Percentiles rank a stretch among this genome's conserved stretches.
Conservation (phyloP, 2,329 filamentous ascomycete genomes). For the Trichoderma cornu-damae region DNA sequence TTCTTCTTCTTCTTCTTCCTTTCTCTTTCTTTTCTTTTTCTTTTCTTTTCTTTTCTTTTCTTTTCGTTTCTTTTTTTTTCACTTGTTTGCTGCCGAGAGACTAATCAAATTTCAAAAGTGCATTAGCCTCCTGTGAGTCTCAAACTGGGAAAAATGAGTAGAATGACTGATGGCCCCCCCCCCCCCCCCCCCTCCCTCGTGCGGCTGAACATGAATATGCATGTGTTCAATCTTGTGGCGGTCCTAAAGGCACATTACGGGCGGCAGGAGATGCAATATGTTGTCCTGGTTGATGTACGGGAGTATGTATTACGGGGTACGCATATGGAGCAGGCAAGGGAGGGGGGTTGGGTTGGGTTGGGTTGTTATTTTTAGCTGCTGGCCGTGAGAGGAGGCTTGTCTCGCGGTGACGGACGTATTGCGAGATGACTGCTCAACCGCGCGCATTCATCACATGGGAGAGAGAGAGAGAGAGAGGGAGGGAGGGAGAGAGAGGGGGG, state of each 20-base stretch:
- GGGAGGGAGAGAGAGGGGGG: not conserved
- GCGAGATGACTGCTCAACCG: not conserved
- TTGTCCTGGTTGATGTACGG: not conserved
- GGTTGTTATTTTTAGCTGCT: not conserved
- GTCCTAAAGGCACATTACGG: not conserved
- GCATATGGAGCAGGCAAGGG: not conserved
- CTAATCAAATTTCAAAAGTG: not conserved
- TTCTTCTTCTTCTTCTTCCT: no score
- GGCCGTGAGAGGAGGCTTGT: not conserved
- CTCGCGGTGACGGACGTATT: not conserved
- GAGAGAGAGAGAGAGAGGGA: not conserved
- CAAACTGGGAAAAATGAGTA: not conserved
- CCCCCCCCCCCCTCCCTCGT: not conserved
- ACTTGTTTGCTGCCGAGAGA: not conserved
- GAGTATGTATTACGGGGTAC: not conserved
- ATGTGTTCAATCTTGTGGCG: not conserved
- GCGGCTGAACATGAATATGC: conserved; percentile 8
- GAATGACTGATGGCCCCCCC: no score
- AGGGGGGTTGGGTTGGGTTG: no score
- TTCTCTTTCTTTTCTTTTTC: no score
- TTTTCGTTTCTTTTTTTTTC: not conserved
- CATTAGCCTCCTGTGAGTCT: not conserved
- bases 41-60: not conserved
- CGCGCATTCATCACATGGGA: no score
- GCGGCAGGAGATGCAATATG: not conserved